A percentile compares a stretch with the other conserved stretches of the same genome.
Conservation (phyloP, 805 yeast species). For the Zygotorulaspora chibaensis region DNA sequence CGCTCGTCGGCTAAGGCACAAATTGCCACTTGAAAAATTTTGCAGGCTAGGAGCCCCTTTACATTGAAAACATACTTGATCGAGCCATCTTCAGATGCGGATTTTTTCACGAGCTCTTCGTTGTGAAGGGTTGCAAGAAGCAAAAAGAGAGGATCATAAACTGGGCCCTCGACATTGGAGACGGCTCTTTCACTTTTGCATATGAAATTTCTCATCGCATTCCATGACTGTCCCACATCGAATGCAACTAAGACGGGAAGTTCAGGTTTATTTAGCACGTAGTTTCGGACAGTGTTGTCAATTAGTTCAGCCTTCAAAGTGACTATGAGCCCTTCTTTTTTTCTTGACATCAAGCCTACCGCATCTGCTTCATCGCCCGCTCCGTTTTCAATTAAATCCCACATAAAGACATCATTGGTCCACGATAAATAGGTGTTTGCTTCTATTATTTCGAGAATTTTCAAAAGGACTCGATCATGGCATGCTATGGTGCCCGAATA, state of each 20-base stretch:
- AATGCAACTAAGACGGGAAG: constrained; percentile 23
- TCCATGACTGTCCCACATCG: constrained; percentile 25
- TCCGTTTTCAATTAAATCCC: constrained; percentile 54
- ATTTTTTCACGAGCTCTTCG: constrained; percentile 50
- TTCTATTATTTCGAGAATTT: constrained; percentile 57
- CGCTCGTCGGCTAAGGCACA: constrained; percentile 40
- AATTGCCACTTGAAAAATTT: constrained; percentile 45
- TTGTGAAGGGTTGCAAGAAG: constrained; percentile 58
- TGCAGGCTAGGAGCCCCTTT: constrained; percentile 52
- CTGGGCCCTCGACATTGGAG: constrained; percentile 23
- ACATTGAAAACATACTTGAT: constrained; percentile 43
- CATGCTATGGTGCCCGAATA: constrained; percentile 62
- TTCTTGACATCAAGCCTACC: constrained; percentile 41
- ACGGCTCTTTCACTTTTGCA: constrained; percentile 2
- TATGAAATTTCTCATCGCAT: constrained; percentile 17
- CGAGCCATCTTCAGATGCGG: constrained; percentile 29
- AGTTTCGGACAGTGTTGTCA: constrained; percentile 43
- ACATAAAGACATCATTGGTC: constrained; percentile 55
- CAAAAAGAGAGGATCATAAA: constrained; percentile 71
- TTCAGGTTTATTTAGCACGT: constrained; percentile 25
- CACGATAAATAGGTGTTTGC: constrained; percentile 50
- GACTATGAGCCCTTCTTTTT: constrained; percentile 46
- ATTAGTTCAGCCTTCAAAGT: constrained; percentile 49
- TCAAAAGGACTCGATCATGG: constrained; percentile 59
- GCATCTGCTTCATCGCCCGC: constrained; percentile 44